Percentiles rank a stretch among this genome's conserved stretches.
Evolutionary conservation across 176 grass and related monocot genomes (phyloP).

Genomic region (Pontederia paniculata): DNA sequence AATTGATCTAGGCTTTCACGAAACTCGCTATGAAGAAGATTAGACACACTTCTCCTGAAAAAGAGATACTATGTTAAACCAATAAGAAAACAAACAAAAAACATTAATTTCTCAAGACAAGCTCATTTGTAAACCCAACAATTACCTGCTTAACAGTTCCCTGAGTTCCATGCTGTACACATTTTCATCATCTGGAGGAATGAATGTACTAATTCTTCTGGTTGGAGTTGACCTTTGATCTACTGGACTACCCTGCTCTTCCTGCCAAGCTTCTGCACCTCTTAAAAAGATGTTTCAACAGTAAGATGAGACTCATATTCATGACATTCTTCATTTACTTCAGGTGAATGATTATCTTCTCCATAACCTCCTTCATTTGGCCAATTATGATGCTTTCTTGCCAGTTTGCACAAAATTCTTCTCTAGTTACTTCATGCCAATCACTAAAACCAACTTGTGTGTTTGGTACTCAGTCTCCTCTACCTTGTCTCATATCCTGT

Average conservation of each 20-base stretch:
- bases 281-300: slow-evolving; percentile 21
- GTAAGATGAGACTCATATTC: slow-evolving; percentile 48
- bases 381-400: slow-evolving; percentile 38
- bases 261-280: slow-evolving; percentile 48
- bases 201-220: slow-evolving; percentile 56
- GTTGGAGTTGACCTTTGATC: slow-evolving; percentile 39
- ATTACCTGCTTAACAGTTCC: slow-evolving; percentile 83
- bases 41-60: slow-evolving; percentile 90
- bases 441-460: not conserved
- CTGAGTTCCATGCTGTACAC: slow-evolving; percentile 76
- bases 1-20: slow-evolving; percentile 83
- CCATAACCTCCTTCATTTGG: slow-evolving; percentile 25
- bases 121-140: slow-evolving; percentile 12
- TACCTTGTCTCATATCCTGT: slow-evolving; percentile 21
- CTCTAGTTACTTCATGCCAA: slow-evolving; percentile 44
- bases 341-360: slow-evolving; percentile 34
- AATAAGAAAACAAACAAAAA: not conserved
- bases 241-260: slow-evolving; percentile 38
- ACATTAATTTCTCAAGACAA: slow-evolving; percentile 7
- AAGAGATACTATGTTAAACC: not conserved
- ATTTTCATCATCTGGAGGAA: slow-evolving; percentile 62
- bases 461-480: slow-evolving; percentile 27
- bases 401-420: slow-evolving; percentile 38
- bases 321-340: slow-evolving; percentile 54
- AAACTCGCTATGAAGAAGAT: slow-evolving; percentile 86